Conservation (phyloP, 345 rosid species). For the Psidium guajava region DNA sequence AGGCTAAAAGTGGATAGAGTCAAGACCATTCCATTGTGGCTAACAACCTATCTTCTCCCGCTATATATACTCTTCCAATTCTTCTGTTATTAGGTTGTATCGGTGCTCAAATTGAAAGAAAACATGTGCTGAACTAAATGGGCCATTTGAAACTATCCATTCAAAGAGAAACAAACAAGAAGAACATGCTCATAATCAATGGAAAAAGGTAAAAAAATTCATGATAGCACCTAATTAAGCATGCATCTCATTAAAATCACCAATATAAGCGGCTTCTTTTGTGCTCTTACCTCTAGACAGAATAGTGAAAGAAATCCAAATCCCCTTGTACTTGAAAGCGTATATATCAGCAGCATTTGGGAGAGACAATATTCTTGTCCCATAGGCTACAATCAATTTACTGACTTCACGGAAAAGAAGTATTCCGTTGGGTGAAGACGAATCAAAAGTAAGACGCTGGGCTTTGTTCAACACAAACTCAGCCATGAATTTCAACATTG, state of each 20-base stretch:
- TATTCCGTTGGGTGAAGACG: conserved; percentile 98
- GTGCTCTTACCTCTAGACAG: conserved; percentile 73
- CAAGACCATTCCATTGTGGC: background rate
- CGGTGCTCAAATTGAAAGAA: background rate
- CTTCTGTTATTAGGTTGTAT: background rate
- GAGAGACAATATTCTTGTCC: conserved; percentile 85
- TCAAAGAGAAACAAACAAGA: background rate
- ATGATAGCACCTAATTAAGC: background rate
- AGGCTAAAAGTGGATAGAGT: background rate
- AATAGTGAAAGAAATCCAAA: conserved; percentile 86
- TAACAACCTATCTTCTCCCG: background rate
- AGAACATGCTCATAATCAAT: background rate
- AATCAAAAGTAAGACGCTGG: conserved; percentile 89
- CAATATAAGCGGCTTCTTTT: background rate
- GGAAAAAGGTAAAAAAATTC: background rate
- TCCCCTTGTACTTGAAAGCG: conserved; percentile 95
- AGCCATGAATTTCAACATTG: conserved; percentile 90
- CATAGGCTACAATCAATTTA: conserved; percentile 90
- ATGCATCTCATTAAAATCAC: background rate
- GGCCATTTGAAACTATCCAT: background rate
- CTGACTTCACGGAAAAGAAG: conserved; percentile 99
- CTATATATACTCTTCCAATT: background rate
- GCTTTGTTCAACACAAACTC: conserved; percentile 97
- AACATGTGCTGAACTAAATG: background rate
- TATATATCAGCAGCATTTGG: conserved; percentile 93